Evolutionary conservation across 2,329 filamentous ascomycete genomes (phyloP).

Genomic region (Stemphylium vesicarium): DNA sequence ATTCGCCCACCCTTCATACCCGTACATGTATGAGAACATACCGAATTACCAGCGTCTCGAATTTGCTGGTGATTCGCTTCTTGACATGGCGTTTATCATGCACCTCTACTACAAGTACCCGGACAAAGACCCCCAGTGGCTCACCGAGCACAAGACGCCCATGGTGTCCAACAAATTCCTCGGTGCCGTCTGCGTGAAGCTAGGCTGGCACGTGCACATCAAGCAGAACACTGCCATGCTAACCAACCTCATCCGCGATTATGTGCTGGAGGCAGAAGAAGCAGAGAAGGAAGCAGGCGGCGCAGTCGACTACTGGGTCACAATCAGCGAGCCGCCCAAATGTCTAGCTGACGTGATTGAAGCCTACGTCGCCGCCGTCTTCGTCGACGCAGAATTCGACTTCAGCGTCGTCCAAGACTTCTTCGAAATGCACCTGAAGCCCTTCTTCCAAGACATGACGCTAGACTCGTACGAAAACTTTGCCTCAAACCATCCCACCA

Average conservation of each 20-base stretch:
- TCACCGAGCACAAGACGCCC: conserved; percentile 99
- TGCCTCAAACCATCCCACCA: conserved; percentile 83
- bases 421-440: conserved; percentile 74
- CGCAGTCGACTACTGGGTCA: conserved; percentile 72
- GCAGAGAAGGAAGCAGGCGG: conserved; percentile 58
- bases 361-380: conserved; percentile 86
- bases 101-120: conserved; percentile 80
- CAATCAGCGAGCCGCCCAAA: conserved; percentile 68
- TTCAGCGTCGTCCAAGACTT: conserved; percentile 76
- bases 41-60: conserved; percentile 91
- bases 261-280: conserved; percentile 64
- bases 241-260: conserved; percentile 57
- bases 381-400: conserved; percentile 85
- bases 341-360: conserved; percentile 86
- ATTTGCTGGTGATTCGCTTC: conserved; percentile 86
- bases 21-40: conserved; percentile 74
- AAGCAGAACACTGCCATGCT: conserved; percentile 60
- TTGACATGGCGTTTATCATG: conserved; percentile 85
- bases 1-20: conserved; percentile 86
- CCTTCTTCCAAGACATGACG: conserved; percentile 84
- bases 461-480: conserved; percentile 77
- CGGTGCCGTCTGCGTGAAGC: conserved; percentile 76
- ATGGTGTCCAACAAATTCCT: conserved; percentile 98
- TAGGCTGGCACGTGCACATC: conserved; percentile 79
- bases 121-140: conserved; percentile 86